phyloP scores from a whole-genome alignment of 306 rosid species.

The Malus orientalis region DNA sequence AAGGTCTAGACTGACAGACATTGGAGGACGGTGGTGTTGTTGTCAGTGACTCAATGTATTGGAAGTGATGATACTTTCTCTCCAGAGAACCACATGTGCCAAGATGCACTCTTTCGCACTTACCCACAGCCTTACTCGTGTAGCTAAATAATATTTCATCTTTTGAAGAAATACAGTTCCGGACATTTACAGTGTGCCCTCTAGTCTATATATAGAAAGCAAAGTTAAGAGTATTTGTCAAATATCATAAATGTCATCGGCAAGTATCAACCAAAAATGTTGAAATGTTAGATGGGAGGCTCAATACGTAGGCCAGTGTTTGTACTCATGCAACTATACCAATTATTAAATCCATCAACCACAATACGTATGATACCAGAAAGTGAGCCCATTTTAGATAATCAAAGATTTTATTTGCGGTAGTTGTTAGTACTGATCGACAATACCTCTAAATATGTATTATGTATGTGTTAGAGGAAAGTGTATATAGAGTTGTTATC shows the following conservation, averaged over 20 bases:
- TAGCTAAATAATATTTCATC: not conserved
- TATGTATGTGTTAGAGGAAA: not conserved
- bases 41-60: not conserved
- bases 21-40: not conserved
- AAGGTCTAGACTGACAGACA: not conserved
- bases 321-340: not conserved
- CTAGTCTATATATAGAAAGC: not conserved
- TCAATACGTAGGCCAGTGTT: not conserved
- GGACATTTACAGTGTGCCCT: not conserved
- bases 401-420: not conserved
- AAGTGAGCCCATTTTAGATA: not conserved
- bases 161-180: not conserved
- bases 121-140: not conserved
- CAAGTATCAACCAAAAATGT: not conserved
- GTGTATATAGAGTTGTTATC: not conserved
- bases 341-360: not conserved
- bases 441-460: not conserved
- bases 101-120: not conserved
- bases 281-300: not conserved
- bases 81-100: not conserved
- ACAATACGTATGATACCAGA: not conserved
- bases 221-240: slow-evolving; percentile 3
- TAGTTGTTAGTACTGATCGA: not conserved
- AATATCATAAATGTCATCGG: slow-evolving; percentile 3
- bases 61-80: not conserved